These are phyloP conservation scores for Calonectria ilicicola DNA, from an alignment of 2,329 filamentous ascomycete species.

Conservation along the genomic window DNA sequence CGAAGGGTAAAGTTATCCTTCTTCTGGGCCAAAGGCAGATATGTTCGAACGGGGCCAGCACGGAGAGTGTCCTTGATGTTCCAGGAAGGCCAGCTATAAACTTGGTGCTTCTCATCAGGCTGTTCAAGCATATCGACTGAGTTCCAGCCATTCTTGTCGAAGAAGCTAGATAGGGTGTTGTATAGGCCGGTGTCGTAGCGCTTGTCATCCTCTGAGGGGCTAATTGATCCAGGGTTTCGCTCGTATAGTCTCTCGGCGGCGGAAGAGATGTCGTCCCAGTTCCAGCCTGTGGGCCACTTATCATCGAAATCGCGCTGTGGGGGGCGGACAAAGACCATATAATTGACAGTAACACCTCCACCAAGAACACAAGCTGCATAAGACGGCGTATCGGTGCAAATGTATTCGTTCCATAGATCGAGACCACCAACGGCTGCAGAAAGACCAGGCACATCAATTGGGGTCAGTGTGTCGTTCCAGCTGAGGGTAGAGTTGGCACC, in stretches of 20 bases:
- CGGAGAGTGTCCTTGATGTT: conserved; percentile 75
- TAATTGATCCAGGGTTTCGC: conserved; percentile 60
- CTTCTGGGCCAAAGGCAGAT: conserved; percentile 70
- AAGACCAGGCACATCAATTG: conserved; percentile 75
- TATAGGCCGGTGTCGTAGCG: conserved; percentile 76
- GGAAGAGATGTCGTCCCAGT: conserved; percentile 63
- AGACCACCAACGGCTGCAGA: conserved; percentile 71
- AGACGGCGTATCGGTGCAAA: conserved; percentile 35
- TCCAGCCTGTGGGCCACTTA: conserved; percentile 79
- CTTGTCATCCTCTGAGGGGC: conserved; percentile 73
- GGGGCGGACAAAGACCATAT: conserved; percentile 76
- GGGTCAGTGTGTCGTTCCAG: conserved; percentile 73
- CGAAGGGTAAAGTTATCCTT: conserved; percentile 74
- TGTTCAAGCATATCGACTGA: conserved; percentile 69
- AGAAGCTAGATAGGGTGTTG: conserved; percentile 68
- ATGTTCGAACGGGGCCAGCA: conserved; percentile 77
- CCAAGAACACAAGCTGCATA: conserved; percentile 73
- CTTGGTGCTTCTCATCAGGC: conserved; percentile 73
- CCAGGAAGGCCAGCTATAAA: conserved; percentile 73
- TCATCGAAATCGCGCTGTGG: conserved; percentile 75
- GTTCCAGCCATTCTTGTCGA: conserved; percentile 72
- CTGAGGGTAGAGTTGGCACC: conserved; percentile 69
- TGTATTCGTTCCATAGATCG: conserved; percentile 68
- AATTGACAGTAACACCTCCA: conserved; percentile 74
- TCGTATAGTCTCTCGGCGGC: conserved; percentile 73